Base-by-base conservation (phyloP, 208 protist genomes). In the Crithidia thermophila region DNA sequence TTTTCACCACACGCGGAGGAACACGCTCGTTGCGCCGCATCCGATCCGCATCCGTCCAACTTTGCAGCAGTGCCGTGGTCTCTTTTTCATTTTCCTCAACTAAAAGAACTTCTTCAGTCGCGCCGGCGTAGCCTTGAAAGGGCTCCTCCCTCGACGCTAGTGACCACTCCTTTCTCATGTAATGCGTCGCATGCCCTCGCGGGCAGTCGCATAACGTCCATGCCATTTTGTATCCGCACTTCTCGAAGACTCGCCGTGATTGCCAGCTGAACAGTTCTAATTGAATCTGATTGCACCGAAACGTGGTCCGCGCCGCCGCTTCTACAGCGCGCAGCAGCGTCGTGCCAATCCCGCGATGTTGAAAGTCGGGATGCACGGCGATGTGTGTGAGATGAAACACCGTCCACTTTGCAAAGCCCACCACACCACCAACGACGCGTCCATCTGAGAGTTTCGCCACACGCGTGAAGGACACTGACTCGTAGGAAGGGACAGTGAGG, bases 1-100 rank as follows among this genome's bases (percentile, higher is more conserved):
- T 25, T 20, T 18, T 39, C 42, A 53, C 47, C 8, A 39, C n/a
- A n/a, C 50, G 47, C 13, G 37, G 55, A 10, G 43, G 25, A 3
- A 77, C 20, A 11, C 2, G 28, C 11, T 31, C 20, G 34, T 55
- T 16, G 16, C 37, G 25, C 14, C 3, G 55, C 37, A 13, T 23
- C 31, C n/a, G n/a, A n/a, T 51, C 51, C 0, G 30, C 56, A 18
- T 45, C 20, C 3, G 63, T 21, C 71, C 71, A 76, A 16, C 70
- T 37, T 3, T 63, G 27, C 14, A 71, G 57, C 53, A 34, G 51
- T 31, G 61, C 10, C 20, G 71, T 42, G 0, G 55, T 21, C 36
- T n/a, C 52, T 31, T 71, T 33, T 2, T 25, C n/a, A 20, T 60
- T 57, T 6, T 18, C 13, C 16, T 46, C 40, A 9, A 1, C 40